Conservation (phyloP, 129 eudicot genomes). For the Centella asiatica region DNA sequence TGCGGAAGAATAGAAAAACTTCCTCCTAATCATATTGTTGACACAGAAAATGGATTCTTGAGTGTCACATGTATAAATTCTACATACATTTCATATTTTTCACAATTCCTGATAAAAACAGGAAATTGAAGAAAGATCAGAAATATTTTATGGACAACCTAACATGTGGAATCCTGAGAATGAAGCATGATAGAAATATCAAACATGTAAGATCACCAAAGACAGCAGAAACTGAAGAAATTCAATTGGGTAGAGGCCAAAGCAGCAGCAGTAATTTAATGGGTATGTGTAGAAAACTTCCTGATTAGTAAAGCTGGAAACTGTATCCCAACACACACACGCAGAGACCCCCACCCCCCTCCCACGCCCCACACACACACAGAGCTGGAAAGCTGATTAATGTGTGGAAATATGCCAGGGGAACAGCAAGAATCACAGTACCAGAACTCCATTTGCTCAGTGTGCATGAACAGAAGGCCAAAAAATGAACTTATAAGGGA, state of each 20-base stretch:
- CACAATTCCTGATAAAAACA: constrained; percentile 11
- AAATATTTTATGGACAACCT: constrained; percentile 35
- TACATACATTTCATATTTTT: background rate
- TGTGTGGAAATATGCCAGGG: constrained; percentile 1
- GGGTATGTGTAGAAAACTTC: too few species aligned
- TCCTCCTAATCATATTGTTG: too few species aligned
- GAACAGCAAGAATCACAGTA: background rate
- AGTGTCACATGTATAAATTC: background rate
- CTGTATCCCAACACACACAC: too few species aligned
- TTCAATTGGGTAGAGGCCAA: background rate
- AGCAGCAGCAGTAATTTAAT: background rate
- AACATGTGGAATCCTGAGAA: constrained; percentile 29
- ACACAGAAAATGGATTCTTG: too few species aligned
- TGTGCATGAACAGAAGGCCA: constrained; percentile 32
- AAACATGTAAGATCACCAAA: constrained; percentile 16
- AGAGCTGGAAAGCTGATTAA: background rate
- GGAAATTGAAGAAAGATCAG: constrained; percentile 29
- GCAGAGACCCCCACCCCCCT: too few species aligned
- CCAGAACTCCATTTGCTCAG: constrained; percentile 15
- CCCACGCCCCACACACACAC: too few species aligned
- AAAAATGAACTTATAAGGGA: constrained; percentile 9
- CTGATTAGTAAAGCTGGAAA: too few species aligned
- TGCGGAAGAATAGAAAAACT: too few species aligned
- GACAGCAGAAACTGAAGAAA: background rate
- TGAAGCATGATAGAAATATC: constrained; percentile 19